Conservation (phyloP, 331 rosid species). For the Phaseolus coccineus region DNA sequence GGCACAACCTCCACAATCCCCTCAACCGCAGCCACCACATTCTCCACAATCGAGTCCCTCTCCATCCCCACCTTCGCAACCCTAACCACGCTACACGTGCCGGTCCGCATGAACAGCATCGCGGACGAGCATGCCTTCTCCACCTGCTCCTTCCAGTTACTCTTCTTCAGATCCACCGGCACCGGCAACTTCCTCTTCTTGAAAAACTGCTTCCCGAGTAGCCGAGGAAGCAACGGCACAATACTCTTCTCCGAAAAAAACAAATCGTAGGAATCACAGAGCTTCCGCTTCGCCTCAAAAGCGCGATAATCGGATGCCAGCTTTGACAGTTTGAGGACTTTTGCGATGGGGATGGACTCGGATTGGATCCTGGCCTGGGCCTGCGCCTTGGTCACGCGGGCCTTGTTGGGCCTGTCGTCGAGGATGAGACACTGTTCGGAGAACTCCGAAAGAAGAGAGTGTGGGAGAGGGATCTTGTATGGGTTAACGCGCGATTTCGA, state of each 20-base stretch:
- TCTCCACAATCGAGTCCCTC: slow-evolving; percentile 61
- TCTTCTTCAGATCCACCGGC: slow-evolving; percentile 68
- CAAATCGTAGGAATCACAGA: slow-evolving; percentile 65
- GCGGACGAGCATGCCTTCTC: slow-evolving; percentile 63
- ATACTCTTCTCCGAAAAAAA: slow-evolving; percentile 72
- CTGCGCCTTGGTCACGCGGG: slow-evolving; percentile 59
- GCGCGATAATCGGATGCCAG: slow-evolving; percentile 72
- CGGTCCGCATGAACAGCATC: slow-evolving; percentile 60
- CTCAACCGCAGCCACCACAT: slow-evolving; percentile 58
- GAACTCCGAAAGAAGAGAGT: slow-evolving; percentile 51
- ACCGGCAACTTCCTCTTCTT: slow-evolving; percentile 85
- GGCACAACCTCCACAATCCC: slow-evolving; percentile 71
- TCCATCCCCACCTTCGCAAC: slow-evolving; percentile 69
- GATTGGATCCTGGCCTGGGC: slow-evolving; percentile 59
- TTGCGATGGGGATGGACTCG: slow-evolving; percentile 61
- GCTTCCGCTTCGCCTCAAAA: slow-evolving; percentile 74
- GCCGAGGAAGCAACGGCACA: slow-evolving; percentile 57
- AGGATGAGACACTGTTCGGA: slow-evolving; percentile 74
- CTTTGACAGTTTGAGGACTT: slow-evolving; percentile 67
- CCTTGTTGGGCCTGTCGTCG: slow-evolving; percentile 73
- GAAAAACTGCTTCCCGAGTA: slow-evolving; percentile 75
- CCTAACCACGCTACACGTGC: slow-evolving; percentile 76
- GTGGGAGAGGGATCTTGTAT: slow-evolving; percentile 64
- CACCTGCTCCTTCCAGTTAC: slow-evolving; percentile 85
- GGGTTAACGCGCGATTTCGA: slow-evolving; percentile 64